Base-by-base conservation (phyloP, 129 eudicot species). In the Lactuca saligna region DNA sequence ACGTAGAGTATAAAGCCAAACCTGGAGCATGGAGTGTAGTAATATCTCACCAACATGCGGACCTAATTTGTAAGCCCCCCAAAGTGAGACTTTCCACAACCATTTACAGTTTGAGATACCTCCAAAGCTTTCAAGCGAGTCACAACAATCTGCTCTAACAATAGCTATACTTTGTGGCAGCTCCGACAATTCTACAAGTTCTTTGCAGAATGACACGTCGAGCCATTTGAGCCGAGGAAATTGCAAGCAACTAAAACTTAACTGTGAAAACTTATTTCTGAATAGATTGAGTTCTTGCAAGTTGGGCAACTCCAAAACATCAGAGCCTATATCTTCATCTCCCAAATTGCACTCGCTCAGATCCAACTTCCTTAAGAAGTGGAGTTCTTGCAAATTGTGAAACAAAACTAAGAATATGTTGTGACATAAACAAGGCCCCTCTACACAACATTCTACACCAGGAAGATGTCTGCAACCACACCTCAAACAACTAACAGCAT, bases 31-130 rank as follows among this genome's bases (percentile, higher is more conserved):
- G 72, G 61, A 51, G 4, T 17, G 15, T 8, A 51, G 49, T 34
- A 67, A 7, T 9, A n/a, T 9, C 6, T 67, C 11, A 67, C 35
- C 72, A 16, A 25, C 29, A 25, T 2, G 29, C 2, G 29, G 29
- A 25, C 29, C 70, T 10, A 65, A 42, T 51, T 67, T 53, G 17
- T 67, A 50, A 13, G 15, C 54, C 12, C 72, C 72, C 57, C 51
- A 8, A 53, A 51, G 17, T 53, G 74, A 55, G 61, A 41, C 74
- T 69, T 69, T 69, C 74, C 74, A 69, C 8, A 69, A 69, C 74
- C 65, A 69, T 38, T 69, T 69, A 15, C 74, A 69, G 8, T 41
- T 69, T 20, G 64, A 69, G 14, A 38, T 69, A 69, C 56, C 55
- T 38, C 74, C 74, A 56, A 56, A 8, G 3, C 11, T 6, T 42